These are phyloP conservation scores for Xylaria sp. DNA, from an alignment of 2,329 filamentous ascomycete genomes.

Conservation along the genomic window DNA sequence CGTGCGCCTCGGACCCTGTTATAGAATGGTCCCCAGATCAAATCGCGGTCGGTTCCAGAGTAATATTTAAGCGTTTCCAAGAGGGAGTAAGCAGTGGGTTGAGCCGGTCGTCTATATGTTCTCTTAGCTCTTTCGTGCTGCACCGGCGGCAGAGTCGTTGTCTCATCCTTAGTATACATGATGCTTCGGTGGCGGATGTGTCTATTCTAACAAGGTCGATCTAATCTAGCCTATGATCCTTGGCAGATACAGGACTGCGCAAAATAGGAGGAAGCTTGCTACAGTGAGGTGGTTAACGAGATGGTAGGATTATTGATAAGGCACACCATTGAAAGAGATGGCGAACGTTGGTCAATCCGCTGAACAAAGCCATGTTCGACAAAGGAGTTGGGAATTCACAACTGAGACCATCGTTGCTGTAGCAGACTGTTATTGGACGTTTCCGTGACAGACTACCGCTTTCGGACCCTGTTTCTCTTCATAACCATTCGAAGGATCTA, in stretches of 20 bases:
- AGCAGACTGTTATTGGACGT: constrained; percentile 1
- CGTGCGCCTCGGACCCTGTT: constrained; percentile 16
- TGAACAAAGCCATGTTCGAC: constrained; percentile 21
- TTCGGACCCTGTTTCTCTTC: constrained; percentile 23
- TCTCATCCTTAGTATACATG: neutral
- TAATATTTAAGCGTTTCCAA: neutral
- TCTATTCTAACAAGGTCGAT: neutral
- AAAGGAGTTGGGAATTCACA: constrained; percentile 8
- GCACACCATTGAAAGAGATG: constrained; percentile 25
- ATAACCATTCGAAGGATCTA: neutral
- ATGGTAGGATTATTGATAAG: constrained; percentile 22
- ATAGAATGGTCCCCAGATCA: constrained; percentile 31
- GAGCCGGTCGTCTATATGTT: neutral
- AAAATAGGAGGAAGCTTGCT: neutral
- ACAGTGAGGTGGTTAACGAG: constrained; percentile 2
- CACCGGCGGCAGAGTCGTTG: constrained; percentile 17
- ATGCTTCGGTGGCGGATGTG: constrained; percentile 4
- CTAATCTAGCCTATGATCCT: neutral
- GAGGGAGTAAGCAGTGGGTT: neutral
- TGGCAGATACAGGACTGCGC: neutral
- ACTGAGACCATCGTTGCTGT: constrained; percentile 3
- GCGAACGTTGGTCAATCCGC: constrained; percentile 2
- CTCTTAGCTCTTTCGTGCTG: neutral
- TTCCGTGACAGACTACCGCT: constrained; percentile 27
- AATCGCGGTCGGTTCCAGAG: constrained; percentile 15